Conservation (phyloP, 352 stramenopile species). For the Globisporangium carolinianum region DNA sequence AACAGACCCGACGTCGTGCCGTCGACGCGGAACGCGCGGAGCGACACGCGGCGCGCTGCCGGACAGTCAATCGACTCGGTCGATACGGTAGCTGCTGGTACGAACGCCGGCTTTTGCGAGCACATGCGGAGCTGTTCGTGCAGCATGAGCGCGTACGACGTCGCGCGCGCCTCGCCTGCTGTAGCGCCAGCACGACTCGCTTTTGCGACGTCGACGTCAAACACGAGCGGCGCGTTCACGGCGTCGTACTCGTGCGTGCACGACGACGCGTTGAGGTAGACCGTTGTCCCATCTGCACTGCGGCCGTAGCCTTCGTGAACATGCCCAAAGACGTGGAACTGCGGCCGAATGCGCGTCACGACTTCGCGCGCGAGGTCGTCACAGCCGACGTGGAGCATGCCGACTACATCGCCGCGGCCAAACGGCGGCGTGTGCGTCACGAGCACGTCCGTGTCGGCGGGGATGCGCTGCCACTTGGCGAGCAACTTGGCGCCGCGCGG, state of each 20-base stretch:
- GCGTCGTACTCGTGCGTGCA: constrained; percentile 76
- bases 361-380: constrained; percentile 68
- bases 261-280: constrained; percentile 83
- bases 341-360: constrained; percentile 51
- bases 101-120: constrained; percentile 50
- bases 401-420: constrained; percentile 62
- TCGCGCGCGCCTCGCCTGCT: constrained; percentile 10
- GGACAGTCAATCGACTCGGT: background rate
- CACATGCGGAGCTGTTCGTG: constrained; percentile 59
- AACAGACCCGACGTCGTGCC: constrained; percentile 52
- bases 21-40: constrained; percentile 60
- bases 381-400: constrained; percentile 55
- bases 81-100: constrained; percentile 18
- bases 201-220: constrained; percentile 25
- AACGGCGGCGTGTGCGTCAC: constrained; percentile 85
- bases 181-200: background rate
- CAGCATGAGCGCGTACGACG: constrained; percentile 38
- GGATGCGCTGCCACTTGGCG: constrained; percentile 44
- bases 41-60: constrained; percentile 13
- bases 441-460: constrained; percentile 72
- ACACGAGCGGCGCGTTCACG: constrained; percentile 56
- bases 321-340: constrained; percentile 87
- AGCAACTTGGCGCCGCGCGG: constrained; percentile 35
- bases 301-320: constrained; percentile 85
- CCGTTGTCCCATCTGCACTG: constrained; percentile 59